Conservation (phyloP, 495 filamentous ascomycete species). For the Daldinia concentrica region DNA sequence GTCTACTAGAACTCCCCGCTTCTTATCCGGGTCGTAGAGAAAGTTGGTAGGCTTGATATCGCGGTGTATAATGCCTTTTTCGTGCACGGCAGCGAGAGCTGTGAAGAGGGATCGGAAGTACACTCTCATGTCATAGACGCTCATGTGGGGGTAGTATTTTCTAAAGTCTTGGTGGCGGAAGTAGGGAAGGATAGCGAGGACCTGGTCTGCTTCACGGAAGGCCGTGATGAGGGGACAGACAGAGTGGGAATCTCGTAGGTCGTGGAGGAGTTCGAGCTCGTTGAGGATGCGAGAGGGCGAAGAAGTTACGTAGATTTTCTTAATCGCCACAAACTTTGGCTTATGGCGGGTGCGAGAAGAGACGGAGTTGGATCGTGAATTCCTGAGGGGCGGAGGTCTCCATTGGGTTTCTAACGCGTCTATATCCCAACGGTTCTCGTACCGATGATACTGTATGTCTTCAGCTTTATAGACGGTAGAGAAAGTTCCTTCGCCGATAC, state of each 20-base stretch:
- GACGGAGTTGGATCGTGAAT: conserved; percentile 34
- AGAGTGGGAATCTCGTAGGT: conserved; percentile 79
- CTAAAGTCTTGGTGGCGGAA: conserved; percentile 97
- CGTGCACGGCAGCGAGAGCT: conserved; percentile 84
- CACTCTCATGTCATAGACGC: conserved; percentile 80
- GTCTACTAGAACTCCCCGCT: conserved; percentile 91
- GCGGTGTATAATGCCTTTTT: conserved; percentile 84
- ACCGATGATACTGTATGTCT: conserved; percentile 86
- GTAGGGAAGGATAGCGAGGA: conserved; percentile 92
- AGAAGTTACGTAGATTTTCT: conserved; percentile 99
- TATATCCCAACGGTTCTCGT: conserved; percentile 87
- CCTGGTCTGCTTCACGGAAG: conserved; percentile 92
- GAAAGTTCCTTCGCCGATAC: conserved; percentile 98
- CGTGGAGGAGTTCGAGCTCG: conserved; percentile 95
- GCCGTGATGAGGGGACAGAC: conserved; percentile 97
- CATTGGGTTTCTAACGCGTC: conserved; percentile 70
- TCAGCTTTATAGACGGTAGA: conserved; percentile 99
- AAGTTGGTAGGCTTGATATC: conserved; percentile 99
- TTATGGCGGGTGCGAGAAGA: conserved; percentile 47
- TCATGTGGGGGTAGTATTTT: conserved; percentile 90
- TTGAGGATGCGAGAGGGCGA: conserved; percentile 93
- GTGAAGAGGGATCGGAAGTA: conserved; percentile 91
- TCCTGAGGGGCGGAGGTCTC: conserved; percentile 67
- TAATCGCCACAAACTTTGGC: conserved; percentile 90
- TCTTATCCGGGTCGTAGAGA: conserved; percentile 84